Percentiles rank a stretch among this genome's conserved stretches.
phyloP scores from a whole-genome alignment of 495 filamentous ascomycete genomes.

The Xylaria castorea region DNA sequence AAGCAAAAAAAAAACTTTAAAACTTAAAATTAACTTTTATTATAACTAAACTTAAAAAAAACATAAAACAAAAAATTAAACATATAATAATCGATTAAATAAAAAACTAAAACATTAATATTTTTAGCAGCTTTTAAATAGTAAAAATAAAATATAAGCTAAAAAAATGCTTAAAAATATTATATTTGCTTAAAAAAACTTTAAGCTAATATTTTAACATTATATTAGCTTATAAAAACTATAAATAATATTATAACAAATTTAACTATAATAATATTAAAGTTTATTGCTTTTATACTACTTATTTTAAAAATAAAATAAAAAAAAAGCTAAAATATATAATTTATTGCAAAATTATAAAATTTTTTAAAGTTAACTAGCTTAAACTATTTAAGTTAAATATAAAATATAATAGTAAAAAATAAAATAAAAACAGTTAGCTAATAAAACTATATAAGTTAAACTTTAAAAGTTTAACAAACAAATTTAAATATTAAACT shows the following conservation, averaged over 20 bases:
- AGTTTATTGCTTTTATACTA: conserved; percentile 25
- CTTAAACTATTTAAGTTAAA: background rate
- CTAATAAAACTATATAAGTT: conserved; percentile 6
- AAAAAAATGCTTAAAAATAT: conserved; percentile 20
- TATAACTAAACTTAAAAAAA: too few relatives aligned
- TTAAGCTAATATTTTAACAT: conserved; percentile 31
- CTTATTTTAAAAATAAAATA: background rate
- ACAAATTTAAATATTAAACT: conserved; percentile 7
- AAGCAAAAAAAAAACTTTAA: background rate
- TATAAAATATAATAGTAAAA: background rate
- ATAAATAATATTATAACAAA: conserved; percentile 22
- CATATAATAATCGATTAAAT: conserved; percentile 1
- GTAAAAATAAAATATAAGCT: conserved; percentile 5
- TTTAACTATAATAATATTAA: conserved; percentile 31
- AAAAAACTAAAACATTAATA: conserved; percentile 4
- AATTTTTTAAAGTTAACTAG: background rate
- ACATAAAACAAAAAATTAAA: background rate
- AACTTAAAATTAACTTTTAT: conserved; percentile 1
- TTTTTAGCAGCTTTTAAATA: conserved; percentile 18
- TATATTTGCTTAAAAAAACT: conserved; percentile 25
- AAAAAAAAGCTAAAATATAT: conserved; percentile 1
- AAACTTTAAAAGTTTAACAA: background rate
- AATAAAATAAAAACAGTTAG: too few relatives aligned
- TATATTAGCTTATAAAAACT: conserved; percentile 26
- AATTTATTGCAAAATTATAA: conserved; percentile 2